phyloP scores from a whole-genome alignment of 768 basidiomycete genomes.

The Sarcodon aspratus region DNA sequence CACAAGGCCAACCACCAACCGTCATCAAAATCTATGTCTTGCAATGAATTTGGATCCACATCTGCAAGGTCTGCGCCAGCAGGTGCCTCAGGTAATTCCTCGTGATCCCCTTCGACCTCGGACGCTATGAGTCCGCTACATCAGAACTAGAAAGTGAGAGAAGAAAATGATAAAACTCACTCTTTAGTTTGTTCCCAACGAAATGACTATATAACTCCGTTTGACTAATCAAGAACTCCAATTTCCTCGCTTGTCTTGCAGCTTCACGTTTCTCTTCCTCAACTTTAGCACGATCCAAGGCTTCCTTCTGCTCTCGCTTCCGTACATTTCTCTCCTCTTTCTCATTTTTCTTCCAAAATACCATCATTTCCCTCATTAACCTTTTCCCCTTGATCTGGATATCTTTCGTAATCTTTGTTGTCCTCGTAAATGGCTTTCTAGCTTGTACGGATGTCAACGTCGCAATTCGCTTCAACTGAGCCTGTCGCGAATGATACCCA shows the following conservation, averaged over 20 bases:
- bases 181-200: constrained; percentile 93
- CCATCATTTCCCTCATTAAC: constrained; percentile 90
- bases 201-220: constrained; percentile 99
- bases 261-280: constrained; percentile 94
- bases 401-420: constrained; percentile 73
- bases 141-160: constrained; percentile 6
- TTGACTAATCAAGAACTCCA: constrained; percentile 97
- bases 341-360: constrained; percentile 97
- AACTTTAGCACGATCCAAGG: constrained; percentile 72
- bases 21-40: constrained; percentile 85
- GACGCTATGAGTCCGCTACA: constrained; percentile 35
- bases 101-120: constrained; percentile 58
- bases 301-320: constrained; percentile 92
- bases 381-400: constrained; percentile 77
- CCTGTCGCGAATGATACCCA: constrained; percentile 54
- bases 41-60: constrained; percentile 37
- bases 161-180: constrained; percentile 29
- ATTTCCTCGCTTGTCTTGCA: constrained; percentile 86
- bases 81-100: constrained; percentile 31
- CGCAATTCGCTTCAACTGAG: constrained; percentile 68
- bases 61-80: constrained; percentile 49
- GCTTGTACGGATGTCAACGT: constrained; percentile 68
- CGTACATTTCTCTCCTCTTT: constrained; percentile 90
- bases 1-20: constrained; percentile 34
- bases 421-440: constrained; percentile 61